These are phyloP conservation scores for Schwanniomyces sp. DNA, from an alignment of 805 yeast species.

Conservation along the genomic window DNA sequence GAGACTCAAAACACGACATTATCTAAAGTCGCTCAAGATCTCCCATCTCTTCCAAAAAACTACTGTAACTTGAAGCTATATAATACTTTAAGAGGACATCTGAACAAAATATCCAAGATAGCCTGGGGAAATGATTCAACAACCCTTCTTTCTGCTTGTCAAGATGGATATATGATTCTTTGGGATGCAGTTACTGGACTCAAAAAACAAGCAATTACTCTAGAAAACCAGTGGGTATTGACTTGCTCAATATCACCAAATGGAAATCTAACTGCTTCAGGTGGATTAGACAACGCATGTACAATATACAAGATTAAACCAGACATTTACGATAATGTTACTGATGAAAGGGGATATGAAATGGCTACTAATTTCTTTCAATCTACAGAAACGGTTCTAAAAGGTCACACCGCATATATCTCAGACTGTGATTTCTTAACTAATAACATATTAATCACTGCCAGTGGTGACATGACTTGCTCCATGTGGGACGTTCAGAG, in stretches of 20 bases:
- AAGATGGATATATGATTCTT: conserved; percentile 79
- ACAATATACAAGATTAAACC: conserved; percentile 54
- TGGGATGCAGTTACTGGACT: conserved; percentile 80
- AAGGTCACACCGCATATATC: conserved; percentile 83
- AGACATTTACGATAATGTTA: conserved; percentile 6
- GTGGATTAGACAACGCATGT: conserved; percentile 79
- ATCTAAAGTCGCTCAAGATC: conserved; percentile 31
- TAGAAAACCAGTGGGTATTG: conserved; percentile 79
- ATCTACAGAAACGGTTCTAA: conserved; percentile 53
- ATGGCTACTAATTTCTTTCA: conserved; percentile 16
- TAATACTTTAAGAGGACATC: conserved; percentile 59
- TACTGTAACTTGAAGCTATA: conserved; percentile 28
- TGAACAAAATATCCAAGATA: conserved; percentile 67
- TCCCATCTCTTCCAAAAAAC: conserved; percentile 31
- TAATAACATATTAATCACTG: conserved; percentile 58
- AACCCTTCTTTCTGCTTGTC: conserved; percentile 69
- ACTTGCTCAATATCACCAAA: conserved; percentile 72
- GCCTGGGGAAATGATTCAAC: conserved; percentile 68
- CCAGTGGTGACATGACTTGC: conserved; percentile 82
- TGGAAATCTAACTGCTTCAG: conserved; percentile 69
- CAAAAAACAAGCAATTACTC: conserved; percentile 66
- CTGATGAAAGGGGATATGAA: conserved; percentile 2
- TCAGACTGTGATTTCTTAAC: conserved; percentile 70
- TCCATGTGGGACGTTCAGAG: conserved; percentile 75
- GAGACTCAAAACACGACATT: conserved; percentile 48